Conservation (phyloP, 2,329 filamentous ascomycete genomes). For the Stemphylium vesicarium region DNA sequence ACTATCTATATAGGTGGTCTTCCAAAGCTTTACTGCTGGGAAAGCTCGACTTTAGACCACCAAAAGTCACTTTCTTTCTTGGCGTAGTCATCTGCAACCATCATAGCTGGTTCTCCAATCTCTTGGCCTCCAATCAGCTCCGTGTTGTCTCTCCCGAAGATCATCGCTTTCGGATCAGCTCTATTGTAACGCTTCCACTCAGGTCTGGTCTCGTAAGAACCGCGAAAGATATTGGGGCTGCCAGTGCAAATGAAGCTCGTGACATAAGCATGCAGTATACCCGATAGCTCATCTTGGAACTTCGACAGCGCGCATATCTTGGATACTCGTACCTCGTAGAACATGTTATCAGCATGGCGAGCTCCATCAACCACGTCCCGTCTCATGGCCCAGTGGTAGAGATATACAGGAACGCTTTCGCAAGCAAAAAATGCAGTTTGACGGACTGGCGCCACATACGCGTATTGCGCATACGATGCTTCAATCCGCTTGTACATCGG, state of each 20-base stretch:
- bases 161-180: constrained; percentile 40
- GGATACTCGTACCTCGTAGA: constrained; percentile 40
- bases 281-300: constrained; percentile 39
- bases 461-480: constrained; percentile 68
- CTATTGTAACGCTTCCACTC: constrained; percentile 30
- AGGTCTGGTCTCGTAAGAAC: constrained; percentile 11
- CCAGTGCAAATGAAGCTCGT: constrained; percentile 43
- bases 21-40: constrained; percentile 34
- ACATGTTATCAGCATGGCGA: constrained; percentile 46
- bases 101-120: constrained; percentile 47
- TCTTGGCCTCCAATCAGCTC: constrained; percentile 52
- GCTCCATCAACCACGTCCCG: constrained; percentile 45
- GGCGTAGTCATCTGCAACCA: constrained; percentile 53
- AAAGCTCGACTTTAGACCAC: constrained; percentile 58
- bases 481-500: constrained; percentile 64
- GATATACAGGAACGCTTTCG: constrained; percentile 53
- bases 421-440: constrained; percentile 60
- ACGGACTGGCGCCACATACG: constrained; percentile 68
- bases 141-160: constrained; percentile 68
- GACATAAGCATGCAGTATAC: constrained; percentile 38
- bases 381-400: constrained; percentile 67
- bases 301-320: constrained; percentile 27
- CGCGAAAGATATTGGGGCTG: constrained; percentile 36
- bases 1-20: background rate
- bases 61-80: constrained; percentile 64